A percentile compares a stretch with the other conserved stretches of the same genome.
phyloP scores from a whole-genome alignment of 768 basidiomycete species.

The Tephrocybe sp. region DNA sequence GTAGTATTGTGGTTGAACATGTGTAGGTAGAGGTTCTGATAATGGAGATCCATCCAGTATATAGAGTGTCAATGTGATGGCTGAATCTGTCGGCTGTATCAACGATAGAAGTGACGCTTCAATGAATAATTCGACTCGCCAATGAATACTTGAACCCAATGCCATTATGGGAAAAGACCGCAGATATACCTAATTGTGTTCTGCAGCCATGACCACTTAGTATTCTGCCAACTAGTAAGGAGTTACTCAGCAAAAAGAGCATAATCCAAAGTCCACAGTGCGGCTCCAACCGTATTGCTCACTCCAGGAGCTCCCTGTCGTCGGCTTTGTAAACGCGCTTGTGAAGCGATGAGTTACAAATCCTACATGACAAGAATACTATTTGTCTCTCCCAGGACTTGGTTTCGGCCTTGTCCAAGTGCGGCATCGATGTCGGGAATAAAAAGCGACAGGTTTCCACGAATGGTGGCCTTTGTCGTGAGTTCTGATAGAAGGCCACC shows the following conservation, averaged over 20 bases:
- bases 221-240: background rate
- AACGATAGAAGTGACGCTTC: no score
- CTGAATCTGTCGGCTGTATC: no score
- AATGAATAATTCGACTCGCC: slow-evolving; percentile 27
- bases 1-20: no score
- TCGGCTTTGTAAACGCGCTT: background rate
- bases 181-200: slow-evolving; percentile 43
- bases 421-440: slow-evolving; percentile 54
- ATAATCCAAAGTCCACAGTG: slow-evolving; percentile 60
- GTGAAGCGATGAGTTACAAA: slow-evolving; percentile 11
- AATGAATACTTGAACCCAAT: slow-evolving; percentile 73
- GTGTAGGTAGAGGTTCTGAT: slow-evolving; percentile 48
- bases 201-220: background rate
- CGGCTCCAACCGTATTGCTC: slow-evolving; percentile 56
- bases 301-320: slow-evolving; percentile 39
- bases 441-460: slow-evolving; percentile 56
- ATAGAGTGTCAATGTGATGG: no score
- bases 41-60: slow-evolving; percentile 49
- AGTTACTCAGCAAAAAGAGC: slow-evolving; percentile 40
- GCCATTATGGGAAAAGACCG: slow-evolving; percentile 64
- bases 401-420: slow-evolving; percentile 44
- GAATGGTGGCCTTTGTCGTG: slow-evolving; percentile 60
- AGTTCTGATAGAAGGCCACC: slow-evolving; percentile 57
- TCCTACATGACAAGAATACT: slow-evolving; percentile 43
- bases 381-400: slow-evolving; percentile 65